Conservation (phyloP, 306 rosid species). For the Vigna reflexopilosa region DNA sequence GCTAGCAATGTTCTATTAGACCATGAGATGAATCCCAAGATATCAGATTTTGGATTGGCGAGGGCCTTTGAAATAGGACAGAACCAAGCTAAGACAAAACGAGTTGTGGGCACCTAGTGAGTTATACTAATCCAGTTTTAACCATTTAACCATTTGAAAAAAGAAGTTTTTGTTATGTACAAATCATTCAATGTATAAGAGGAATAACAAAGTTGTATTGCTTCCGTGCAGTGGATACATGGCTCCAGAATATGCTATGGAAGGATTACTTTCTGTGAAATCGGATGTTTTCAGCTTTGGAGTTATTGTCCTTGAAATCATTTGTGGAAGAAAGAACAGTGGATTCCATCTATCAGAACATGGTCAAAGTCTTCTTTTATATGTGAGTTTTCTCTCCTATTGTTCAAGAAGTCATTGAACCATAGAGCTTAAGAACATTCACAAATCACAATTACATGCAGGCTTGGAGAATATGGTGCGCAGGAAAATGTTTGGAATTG, state of each 20-base stretch:
- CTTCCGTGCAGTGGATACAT: slow-evolving; percentile 51
- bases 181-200: neutral
- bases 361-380: slow-evolving; percentile 51
- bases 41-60: slow-evolving; percentile 63
- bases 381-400: slow-evolving; percentile 34
- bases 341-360: slow-evolving; percentile 39
- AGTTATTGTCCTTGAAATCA: slow-evolving; percentile 55
- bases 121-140: neutral
- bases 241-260: slow-evolving; percentile 62
- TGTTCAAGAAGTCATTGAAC: neutral
- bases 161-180: neutral
- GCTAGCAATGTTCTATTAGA: slow-evolving; percentile 56
- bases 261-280: slow-evolving; percentile 50
- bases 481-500: slow-evolving; percentile 32
- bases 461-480: slow-evolving; percentile 47
- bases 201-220: neutral
- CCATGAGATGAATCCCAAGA: slow-evolving; percentile 57
- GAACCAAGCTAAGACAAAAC: slow-evolving; percentile 49
- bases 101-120: slow-evolving; percentile 60
- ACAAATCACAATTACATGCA: neutral
- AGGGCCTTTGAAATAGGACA: slow-evolving; percentile 52
- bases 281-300: slow-evolving; percentile 59
- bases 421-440: neutral
- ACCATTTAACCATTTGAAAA: neutral
- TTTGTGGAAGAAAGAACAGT: slow-evolving; percentile 45